Conservation (phyloP, 345 rosid species). For the Linum usitatissimum region DNA sequence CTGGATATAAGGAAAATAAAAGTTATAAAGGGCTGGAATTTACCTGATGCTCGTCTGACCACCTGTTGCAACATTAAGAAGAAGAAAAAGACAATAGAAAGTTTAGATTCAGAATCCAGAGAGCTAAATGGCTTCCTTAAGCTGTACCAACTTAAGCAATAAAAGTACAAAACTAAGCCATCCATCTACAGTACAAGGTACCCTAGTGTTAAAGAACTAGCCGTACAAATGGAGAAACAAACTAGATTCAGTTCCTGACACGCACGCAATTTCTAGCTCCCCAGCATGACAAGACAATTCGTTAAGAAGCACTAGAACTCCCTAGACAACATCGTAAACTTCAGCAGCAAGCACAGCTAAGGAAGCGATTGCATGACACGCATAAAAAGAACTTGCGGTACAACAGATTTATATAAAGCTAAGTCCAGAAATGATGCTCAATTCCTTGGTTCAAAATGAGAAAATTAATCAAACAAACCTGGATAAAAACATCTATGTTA, state of each 20-base stretch:
- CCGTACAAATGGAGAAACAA: neutral
- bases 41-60: conserved; percentile 77
- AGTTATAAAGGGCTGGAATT: conserved; percentile 6
- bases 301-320: neutral
- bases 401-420: neutral
- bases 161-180: neutral
- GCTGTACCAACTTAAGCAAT: neutral
- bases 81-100: neutral
- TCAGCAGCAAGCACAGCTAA: neutral
- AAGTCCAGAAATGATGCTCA: neutral
- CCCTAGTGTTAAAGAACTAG: neutral
- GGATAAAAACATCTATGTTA: neutral
- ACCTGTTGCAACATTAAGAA: conserved; percentile 32
- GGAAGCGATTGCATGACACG: neutral
- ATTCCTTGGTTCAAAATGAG: neutral
- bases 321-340: neutral
- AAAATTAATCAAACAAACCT: neutral
- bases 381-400: neutral
- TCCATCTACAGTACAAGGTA: neutral
- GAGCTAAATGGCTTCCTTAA: neutral
- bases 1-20: neutral
- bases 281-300: neutral
- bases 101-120: neutral
- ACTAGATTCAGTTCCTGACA: neutral
- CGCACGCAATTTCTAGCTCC: neutral